phyloP scores from a whole-genome alignment of 768 basidiomycete genomes.

The Epithele typhae region DNA sequence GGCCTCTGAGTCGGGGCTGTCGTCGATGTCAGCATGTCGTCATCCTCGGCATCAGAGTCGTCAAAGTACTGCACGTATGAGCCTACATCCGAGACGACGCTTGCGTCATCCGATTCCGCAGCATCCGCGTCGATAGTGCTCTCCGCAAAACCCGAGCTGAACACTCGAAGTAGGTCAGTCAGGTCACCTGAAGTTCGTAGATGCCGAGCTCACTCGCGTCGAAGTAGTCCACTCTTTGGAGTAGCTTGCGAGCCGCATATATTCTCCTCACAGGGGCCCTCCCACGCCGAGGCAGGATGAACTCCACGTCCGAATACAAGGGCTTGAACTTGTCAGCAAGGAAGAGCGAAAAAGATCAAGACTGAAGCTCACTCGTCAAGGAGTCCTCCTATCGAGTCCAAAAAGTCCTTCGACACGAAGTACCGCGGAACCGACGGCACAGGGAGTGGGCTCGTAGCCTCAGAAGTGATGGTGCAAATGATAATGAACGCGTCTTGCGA shows the following conservation, averaged over 20 bases:
- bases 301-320: conserved; percentile 81
- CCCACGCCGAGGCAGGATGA: conserved; percentile 56
- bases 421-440: conserved; percentile 42
- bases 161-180: conserved; percentile 45
- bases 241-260: conserved; percentile 63
- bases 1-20: conserved; percentile 12
- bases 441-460: conserved; percentile 46
- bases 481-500: conserved; percentile 69
- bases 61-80: conserved; percentile 32
- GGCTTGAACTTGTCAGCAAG: conserved; percentile 29
- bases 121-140: conserved; percentile 31
- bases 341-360: too few species aligned
- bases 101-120: conserved; percentile 22
- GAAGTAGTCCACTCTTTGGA: conserved; percentile 76
- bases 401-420: conserved; percentile 58
- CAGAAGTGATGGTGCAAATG: conserved; percentile 72
- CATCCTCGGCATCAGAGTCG: conserved; percentile 54
- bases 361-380: conserved; percentile 49
- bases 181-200: too few species aligned
- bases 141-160: conserved; percentile 66
- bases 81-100: conserved; percentile 48
- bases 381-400: conserved; percentile 69
- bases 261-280: conserved; percentile 42
- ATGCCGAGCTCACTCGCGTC: conserved; percentile 48
- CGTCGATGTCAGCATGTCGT: conserved; percentile 34